Conservation (phyloP, 495 filamentous ascomycete genomes). For the Bombardia bombarda region DNA sequence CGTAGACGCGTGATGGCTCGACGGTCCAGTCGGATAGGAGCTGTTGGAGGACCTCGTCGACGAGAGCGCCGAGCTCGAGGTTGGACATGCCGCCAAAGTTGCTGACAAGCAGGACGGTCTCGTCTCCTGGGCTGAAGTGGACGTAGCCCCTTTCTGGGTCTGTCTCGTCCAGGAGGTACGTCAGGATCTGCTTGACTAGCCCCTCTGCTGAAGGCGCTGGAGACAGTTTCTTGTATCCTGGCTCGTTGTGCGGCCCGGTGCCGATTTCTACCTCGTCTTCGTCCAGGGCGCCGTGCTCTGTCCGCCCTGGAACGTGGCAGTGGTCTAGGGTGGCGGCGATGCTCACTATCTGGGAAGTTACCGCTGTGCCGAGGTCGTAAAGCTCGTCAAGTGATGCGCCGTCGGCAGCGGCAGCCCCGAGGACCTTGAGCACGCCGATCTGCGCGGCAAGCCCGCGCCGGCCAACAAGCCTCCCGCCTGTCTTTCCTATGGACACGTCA, state of each 20-base stretch:
- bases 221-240: slow-evolving; percentile 46
- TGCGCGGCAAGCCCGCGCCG: slow-evolving; percentile 51
- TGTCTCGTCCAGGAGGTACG: slow-evolving; percentile 44
- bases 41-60: slow-evolving; percentile 44
- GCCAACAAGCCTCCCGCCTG: slow-evolving; percentile 45
- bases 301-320: slow-evolving; percentile 54
- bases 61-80: slow-evolving; percentile 51
- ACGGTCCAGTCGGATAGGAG: slow-evolving; percentile 35
- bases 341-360: slow-evolving; percentile 48
- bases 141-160: slow-evolving; percentile 53
- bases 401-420: slow-evolving; percentile 30
- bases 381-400: slow-evolving; percentile 47
- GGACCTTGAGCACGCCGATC: slow-evolving; percentile 32
- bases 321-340: slow-evolving; percentile 55
- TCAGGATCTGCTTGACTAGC: slow-evolving; percentile 45
- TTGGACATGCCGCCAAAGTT: slow-evolving; percentile 58
- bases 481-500: slow-evolving; percentile 53
- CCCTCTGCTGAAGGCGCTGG: slow-evolving; percentile 47
- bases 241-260: slow-evolving; percentile 58
- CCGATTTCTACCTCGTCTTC: slow-evolving; percentile 47
- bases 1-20: slow-evolving; percentile 32
- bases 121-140: slow-evolving; percentile 44
- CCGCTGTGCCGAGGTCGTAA: slow-evolving; percentile 46
- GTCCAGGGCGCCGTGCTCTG: slow-evolving; percentile 43
- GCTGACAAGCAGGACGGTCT: slow-evolving; percentile 50